Evolutionary conservation across 805 yeast genomes (phyloP).

Genomic region (Limtongozyma cylindracea): DNA sequence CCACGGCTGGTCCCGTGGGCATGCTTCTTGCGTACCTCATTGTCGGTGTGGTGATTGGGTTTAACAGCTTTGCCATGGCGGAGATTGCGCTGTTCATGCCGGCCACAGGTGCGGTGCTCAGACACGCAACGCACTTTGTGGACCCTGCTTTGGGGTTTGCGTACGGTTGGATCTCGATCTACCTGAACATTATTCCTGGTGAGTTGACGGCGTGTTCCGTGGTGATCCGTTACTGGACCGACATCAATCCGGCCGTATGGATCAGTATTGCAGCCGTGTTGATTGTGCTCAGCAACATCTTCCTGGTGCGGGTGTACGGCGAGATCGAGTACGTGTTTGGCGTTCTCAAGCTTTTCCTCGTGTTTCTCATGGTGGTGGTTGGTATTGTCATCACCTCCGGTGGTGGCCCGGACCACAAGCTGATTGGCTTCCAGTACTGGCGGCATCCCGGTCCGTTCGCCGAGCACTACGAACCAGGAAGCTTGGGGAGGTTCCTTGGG

Average conservation of each 20-base stretch:
- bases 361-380: constrained; percentile 20
- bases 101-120: constrained; percentile 5
- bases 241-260: constrained; percentile 4
- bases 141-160: constrained; percentile 4
- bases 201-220: constrained; percentile 10
- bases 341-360: constrained; percentile 3
- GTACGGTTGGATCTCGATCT: constrained; percentile 4
- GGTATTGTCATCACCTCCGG: constrained; percentile 41
- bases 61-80: constrained; percentile 4
- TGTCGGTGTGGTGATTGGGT: constrained; percentile 4
- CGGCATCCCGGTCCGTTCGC: no score
- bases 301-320: constrained; percentile 9
- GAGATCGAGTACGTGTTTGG: constrained; percentile 7
- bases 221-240: constrained; percentile 4
- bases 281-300: constrained; percentile 6
- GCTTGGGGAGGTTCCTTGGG: no score
- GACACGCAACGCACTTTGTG: constrained; percentile 6
- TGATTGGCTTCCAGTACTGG: constrained; percentile 39
- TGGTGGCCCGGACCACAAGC: constrained; percentile 23
- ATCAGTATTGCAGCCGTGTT: constrained; percentile 1
- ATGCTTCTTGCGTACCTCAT: constrained; percentile 3
- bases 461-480: no score
- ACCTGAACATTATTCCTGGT: constrained; percentile 8
- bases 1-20: constrained; percentile 3
- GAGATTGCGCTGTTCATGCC: constrained; percentile 5